Conservation (phyloP, 768 basidiomycete genomes). For the Pulveroboletus ravenelii region DNA sequence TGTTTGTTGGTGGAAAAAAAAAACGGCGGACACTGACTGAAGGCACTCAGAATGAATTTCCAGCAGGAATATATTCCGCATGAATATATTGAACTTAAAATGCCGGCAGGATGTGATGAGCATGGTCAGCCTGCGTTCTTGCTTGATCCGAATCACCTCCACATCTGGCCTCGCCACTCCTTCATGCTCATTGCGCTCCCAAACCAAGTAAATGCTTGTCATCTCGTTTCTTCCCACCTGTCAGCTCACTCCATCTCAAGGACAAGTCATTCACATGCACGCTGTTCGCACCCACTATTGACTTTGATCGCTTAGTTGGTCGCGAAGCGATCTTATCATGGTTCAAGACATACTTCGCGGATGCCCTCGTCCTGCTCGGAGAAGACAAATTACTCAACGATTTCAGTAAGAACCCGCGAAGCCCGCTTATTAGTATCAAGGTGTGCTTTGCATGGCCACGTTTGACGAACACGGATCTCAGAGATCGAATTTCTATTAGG, state of each 20-base stretch:
- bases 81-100: slow-evolving; percentile 94
- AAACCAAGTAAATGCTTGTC: slow-evolving; percentile 67
- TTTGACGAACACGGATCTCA: slow-evolving; percentile 16
- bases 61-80: slow-evolving; percentile 93
- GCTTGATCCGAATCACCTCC: slow-evolving; percentile 92
- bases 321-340: slow-evolving; percentile 58
- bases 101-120: slow-evolving; percentile 71
- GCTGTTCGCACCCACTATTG: slow-evolving; percentile 80
- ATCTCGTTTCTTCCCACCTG: slow-evolving; percentile 25
- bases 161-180: slow-evolving; percentile 98
- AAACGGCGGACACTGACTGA: slow-evolving; percentile 11
- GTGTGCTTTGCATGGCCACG: slow-evolving; percentile 42
- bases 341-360: slow-evolving; percentile 83
- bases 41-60: slow-evolving; percentile 77
- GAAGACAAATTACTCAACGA: slow-evolving; percentile 70
- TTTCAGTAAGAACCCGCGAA: slow-evolving; percentile 81
- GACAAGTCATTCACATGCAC: slow-evolving; percentile 98
- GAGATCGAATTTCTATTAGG: slow-evolving; percentile 40
- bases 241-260: slow-evolving; percentile 40
- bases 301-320: slow-evolving; percentile 63
- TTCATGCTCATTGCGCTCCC: slow-evolving; percentile 99
- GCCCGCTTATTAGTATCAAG: slow-evolving; percentile 88
- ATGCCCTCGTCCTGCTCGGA: slow-evolving; percentile 83
- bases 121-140: slow-evolving; percentile 65
- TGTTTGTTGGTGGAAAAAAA: not conserved